Evolutionary conservation across 202 grass and related monocot genomes (phyloP), one percentile per base, ranked within the genome.

Genomic region (Carex arenaria): DNA sequence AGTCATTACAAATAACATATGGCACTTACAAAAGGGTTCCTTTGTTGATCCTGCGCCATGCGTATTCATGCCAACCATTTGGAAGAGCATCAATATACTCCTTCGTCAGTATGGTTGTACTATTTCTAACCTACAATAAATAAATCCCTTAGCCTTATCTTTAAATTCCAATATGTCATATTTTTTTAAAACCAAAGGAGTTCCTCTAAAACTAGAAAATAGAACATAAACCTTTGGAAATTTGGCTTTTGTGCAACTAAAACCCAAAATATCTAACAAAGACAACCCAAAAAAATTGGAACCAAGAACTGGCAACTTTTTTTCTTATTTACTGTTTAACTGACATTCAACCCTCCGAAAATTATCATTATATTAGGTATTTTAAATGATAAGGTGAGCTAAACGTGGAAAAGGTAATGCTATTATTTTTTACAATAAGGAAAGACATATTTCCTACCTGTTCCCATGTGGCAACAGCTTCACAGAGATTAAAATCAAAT

Each of bases 1-100:
- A 59, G 7, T 77, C 72, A 56, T 32, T 67, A 74, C 26, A 15
- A 67, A 31, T 31, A 54, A 32, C 38, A 64, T 82, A n/a, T 7
- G 42, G 45, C 85, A 93, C 96, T 88, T 85, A 98, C 93, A 95
- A 87, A 86, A 88, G 82, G 19, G 76, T 81, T 95, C 96, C 96
- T 90, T 95, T 98, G 85, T 98, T 98, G 81, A 98, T 95, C 70
- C 93, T 92, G 54, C 67, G 89, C 96, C 96, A 98, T 80, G 96
- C 96, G 87, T 98, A 98, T 40, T 92, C 93, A 84, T 95, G 88
- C 96, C 96, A 98, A 57, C 96, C 96, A 95, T 95, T 87, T 85
- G 88, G 93, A 70, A 98, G 68, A 78, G 93, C 85, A 89, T 98
- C 96, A 80, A 98, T 95, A 43, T 93, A 98, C 84, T 95, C 96